Base-by-base conservation (phyloP, 148 eudicot species). In the Silene conica region DNA sequence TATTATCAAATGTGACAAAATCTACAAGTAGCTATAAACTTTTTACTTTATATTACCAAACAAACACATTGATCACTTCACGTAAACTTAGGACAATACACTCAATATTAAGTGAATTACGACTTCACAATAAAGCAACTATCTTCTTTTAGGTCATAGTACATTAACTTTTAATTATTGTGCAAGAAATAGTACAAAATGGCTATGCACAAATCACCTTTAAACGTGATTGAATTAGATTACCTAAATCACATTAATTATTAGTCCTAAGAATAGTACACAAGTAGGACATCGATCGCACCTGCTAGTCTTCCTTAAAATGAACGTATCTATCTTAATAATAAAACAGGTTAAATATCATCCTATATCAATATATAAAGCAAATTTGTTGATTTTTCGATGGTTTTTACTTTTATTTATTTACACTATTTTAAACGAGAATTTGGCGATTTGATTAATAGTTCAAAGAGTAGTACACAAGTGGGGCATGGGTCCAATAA, bases 401-500 rank as follows among this genome's bases (percentile, higher is more conserved):
- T 26, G 2, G 2, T 26, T 26, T 26, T 26, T 26, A 2, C 28
- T 26, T 26, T 26, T 26, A 1, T 26, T 26, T 26, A 26, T 31
- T 31, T 31, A 31, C 2, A 0, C 34, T 5, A 3, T 31, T 3
- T 31, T 31, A 31, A 31, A 31, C 4, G 5, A 31, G 5, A 31
- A 31, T 38, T 38, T 38, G 8, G 0, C 8, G 0, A 38, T 73
- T 73, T 50, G 62, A 34, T 54, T 15, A 71, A 31, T 60, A 78
- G 70, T 74, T 52, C 18, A 54, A 54, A 74, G 64, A 19, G 55
- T 68, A 79, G 70, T 79, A 77, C 54, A 10, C 54, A 48, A 48
- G 54, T 48, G 79, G 59, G 64, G 52, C 28, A 74, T 79, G 82
- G 82, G 82, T 58, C 82, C 78, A 79, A 74, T 74, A 57, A 69